Evolutionary conservation across 306 rosid genomes (phyloP), one percentile per base, ranked within the genome.

Genomic region (Cucumis melo): DNA sequence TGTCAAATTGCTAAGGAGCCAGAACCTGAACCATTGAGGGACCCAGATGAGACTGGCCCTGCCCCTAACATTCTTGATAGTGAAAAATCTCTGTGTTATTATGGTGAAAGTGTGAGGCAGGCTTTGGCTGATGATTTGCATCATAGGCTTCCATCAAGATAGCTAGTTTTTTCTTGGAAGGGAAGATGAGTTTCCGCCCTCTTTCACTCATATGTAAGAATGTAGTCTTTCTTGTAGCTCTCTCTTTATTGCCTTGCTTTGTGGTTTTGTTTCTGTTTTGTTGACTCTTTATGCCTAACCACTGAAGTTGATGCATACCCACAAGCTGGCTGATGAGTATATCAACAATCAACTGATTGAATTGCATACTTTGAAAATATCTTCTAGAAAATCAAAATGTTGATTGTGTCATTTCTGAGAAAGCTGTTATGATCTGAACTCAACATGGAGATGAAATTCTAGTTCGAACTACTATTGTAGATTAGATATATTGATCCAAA

Each of bases 1-100:
- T 94, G 98, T 75, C 98, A 94, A 80, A 89, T 94, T 81, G 98
- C 95, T 0, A 89, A 96, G 84, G 98, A 94, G 21, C 98, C 96
- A 0, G 97, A 94, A 57, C 98, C 97, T 0, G 98, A 87, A 78
- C 80, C 81, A 1, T 91, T 91, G 96, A 94, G 89, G 86, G 96
- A 89, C 59, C 96, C 93, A 6, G 97, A 94, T 46, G 97, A 94
- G 86, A 78, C 56, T 73, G 96, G 97, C 20, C 67, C 81, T 58
- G 89, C 83, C 1, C 93, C 98, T 0, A 81, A 96, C 80, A 86
- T 88, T 55, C 84, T 83, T 8, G 97, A 91, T 71, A 85, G 62
- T 3, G 97, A 94, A 87, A 92, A 90, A 66, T 82, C 92, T 0
- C 79, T 87, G 64, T 84, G 81, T 81, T 94, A 84, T 86, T 86